These are phyloP conservation scores for Dothiorella sarmentorum DNA, from an alignment of 2,329 filamentous ascomycete genomes.

Conservation along the genomic window DNA sequence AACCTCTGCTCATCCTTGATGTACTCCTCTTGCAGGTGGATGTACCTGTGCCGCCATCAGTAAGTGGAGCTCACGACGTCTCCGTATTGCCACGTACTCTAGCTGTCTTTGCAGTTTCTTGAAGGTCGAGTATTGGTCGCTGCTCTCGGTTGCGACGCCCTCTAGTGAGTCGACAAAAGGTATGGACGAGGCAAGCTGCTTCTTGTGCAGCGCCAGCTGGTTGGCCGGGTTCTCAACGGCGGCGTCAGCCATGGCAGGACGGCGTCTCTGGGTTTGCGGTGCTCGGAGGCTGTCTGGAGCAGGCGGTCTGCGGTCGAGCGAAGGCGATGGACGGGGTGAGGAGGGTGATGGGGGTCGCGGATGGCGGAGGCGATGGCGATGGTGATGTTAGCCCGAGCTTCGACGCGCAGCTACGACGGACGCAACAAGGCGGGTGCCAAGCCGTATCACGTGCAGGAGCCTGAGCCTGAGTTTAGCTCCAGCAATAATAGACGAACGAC, in stretches of 20 bases:
- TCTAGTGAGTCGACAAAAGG: slow-evolving; percentile 89
- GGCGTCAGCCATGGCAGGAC: slow-evolving; percentile 74
- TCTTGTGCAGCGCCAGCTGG: slow-evolving; percentile 74
- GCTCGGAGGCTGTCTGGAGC: neutral
- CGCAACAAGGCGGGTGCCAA: neutral
- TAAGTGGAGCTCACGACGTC: neutral
- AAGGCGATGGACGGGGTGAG: neutral
- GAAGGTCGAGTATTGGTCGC: slow-evolving; percentile 89
- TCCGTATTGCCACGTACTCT: slow-evolving; percentile 60
- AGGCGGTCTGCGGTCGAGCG: too few relatives aligned
- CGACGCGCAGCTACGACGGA: neutral
- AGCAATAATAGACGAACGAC: neutral
- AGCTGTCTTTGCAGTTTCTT: slow-evolving; percentile 96
- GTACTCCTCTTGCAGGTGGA: slow-evolving; percentile 98
- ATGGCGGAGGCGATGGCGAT: neutral
- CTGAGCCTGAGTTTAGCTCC: neutral
- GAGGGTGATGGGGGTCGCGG: neutral
- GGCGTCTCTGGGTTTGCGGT: neutral
- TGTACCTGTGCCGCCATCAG: slow-evolving; percentile 59
- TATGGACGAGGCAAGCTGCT: slow-evolving; percentile 73
- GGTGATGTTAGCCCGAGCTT: neutral
- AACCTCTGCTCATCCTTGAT: slow-evolving; percentile 99
- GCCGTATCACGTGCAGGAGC: neutral
- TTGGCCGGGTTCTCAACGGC: slow-evolving; percentile 77
- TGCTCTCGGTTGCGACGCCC: slow-evolving; percentile 73